Evolutionary conservation across 2,329 filamentous ascomycete species (phyloP).

Genomic region (Clonostachys rosea): DNA sequence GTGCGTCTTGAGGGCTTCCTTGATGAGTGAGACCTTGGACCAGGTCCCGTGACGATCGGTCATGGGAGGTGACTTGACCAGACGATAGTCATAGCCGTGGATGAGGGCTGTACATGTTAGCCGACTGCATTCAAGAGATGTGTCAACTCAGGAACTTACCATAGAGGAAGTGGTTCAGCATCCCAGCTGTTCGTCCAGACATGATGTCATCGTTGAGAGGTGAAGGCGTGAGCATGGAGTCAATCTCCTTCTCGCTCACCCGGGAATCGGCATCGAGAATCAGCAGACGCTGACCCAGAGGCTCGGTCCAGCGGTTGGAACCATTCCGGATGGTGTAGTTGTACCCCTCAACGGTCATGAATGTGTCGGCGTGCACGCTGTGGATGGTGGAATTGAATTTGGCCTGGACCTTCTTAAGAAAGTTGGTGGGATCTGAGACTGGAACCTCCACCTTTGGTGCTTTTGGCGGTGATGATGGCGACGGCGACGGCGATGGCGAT

Average conservation of each 20-base stretch:
- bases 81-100: conserved; percentile 43
- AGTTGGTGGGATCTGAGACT: too few relatives aligned
- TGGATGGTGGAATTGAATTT: too few relatives aligned
- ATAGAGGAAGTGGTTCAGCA: conserved; percentile 31
- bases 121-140: not conserved
- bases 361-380: not conserved
- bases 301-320: not conserved
- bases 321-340: not conserved
- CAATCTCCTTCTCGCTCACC: not conserved
- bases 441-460: too few relatives aligned
- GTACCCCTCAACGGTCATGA: not conserved
- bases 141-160: conserved; percentile 8
- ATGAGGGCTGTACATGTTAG: conserved; percentile 21
- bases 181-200: conserved; percentile 7
- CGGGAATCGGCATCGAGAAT: conserved; percentile 4
- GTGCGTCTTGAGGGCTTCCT: conserved; percentile 29
- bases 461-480: too few relatives aligned
- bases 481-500: too few relatives aligned
- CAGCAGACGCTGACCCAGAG: conserved; percentile 2
- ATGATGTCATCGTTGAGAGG: not conserved
- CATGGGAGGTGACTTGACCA: conserved; percentile 34
- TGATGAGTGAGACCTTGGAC: conserved; percentile 34
- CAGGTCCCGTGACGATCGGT: conserved; percentile 36
- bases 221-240: not conserved
- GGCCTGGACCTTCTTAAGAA: too few relatives aligned